Evolutionary conservation across 495 filamentous ascomycete genomes (phyloP), one percentile per base, ranked within the genome.

Genomic region (Aspergillus incahuasiensis): DNA sequence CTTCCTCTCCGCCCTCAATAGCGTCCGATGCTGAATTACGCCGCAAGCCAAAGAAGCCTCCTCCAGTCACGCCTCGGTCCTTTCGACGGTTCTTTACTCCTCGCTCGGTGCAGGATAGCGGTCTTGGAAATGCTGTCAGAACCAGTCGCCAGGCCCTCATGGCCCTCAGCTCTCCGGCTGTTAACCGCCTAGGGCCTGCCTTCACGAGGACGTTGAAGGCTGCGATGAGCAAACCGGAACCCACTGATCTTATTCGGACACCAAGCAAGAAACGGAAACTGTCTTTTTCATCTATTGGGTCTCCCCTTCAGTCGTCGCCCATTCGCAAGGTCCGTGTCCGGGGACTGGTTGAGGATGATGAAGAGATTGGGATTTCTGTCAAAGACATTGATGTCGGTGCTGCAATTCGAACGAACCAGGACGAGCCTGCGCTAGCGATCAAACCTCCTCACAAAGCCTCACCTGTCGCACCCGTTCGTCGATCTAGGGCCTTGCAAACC

Each of bases 51-150:
- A 74, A 68, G 59, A 79, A 78, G 48, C 72, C 73, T 52, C 78
- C 79, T 34, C 73, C 79, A n/a, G 74, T 91, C 47, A 91, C 87
- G 24, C 87, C 87, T 35, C 75, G 86, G 50, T 86, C 84, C 49
- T 95, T 95, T 63, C 83, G 72, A 39, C 78, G 83, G 25, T 96
- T 96, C 74, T 96, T 95, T 63, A 92, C 89, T 13, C 91, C 91
- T 47, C 79, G 79, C 5, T 74, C 71, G 25, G 60, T 74, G 51
- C 66, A 77, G 35, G 62, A 78, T 56, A 63, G 75, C 18, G 60
- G 63, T 54, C 70, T 73, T 75, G 61, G 70, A 55, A 56, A 67
- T 62, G 56, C 65, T 62, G 70, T 80, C 58, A 81, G 74, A 59
- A 76, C 82, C 15, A 80, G 78, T 58, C 75, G 86, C 59, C 78